These are phyloP conservation scores for Chrysosphaeria jannelii DNA, from an alignment of 2,329 filamentous ascomycete species.

Conservation along the genomic window DNA sequence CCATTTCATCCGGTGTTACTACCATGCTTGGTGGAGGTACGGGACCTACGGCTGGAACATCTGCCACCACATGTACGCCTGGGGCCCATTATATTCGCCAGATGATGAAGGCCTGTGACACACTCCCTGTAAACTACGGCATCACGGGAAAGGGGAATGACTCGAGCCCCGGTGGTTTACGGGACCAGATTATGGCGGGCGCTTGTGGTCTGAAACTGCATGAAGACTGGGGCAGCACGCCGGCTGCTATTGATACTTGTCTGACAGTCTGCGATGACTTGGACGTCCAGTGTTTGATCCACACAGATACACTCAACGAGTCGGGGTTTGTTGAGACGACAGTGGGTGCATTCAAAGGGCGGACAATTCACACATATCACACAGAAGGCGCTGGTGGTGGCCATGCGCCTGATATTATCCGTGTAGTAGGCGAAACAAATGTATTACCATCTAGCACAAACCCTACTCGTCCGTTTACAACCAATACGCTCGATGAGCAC, in stretches of 20 bases:
- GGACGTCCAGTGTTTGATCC: constrained; percentile 79
- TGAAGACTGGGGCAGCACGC: constrained; percentile 86
- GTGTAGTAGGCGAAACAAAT: constrained; percentile 64
- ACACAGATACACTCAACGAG: constrained; percentile 89
- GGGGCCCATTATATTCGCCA: constrained; percentile 54
- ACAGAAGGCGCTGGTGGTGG: constrained; percentile 87
- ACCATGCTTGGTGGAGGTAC: constrained; percentile 78
- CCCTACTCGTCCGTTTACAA: constrained; percentile 68
- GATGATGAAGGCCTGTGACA: constrained; percentile 72
- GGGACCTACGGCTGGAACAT: constrained; percentile 71
- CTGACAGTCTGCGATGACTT: constrained; percentile 64
- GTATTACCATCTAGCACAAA: constrained; percentile 80
- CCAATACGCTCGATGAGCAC: constrained; percentile 85
- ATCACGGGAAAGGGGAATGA: constrained; percentile 92
- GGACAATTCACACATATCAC: constrained; percentile 89
- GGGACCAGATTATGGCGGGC: constrained; percentile 56
- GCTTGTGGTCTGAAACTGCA: constrained; percentile 81
- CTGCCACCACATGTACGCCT: constrained; percentile 80
- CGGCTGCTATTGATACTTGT: constrained; percentile 71
- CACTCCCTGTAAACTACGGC: constrained; percentile 58
- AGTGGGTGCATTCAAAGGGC: constrained; percentile 52
- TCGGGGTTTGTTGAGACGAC: constrained; percentile 92
- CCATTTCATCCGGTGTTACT: constrained; percentile 61
- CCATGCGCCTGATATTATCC: constrained; percentile 88
- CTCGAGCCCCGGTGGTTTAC: constrained; percentile 33